Base-by-base conservation (phyloP, 192 early-diverging fungal genomes). In the Entophlyctis luteolus region DNA sequence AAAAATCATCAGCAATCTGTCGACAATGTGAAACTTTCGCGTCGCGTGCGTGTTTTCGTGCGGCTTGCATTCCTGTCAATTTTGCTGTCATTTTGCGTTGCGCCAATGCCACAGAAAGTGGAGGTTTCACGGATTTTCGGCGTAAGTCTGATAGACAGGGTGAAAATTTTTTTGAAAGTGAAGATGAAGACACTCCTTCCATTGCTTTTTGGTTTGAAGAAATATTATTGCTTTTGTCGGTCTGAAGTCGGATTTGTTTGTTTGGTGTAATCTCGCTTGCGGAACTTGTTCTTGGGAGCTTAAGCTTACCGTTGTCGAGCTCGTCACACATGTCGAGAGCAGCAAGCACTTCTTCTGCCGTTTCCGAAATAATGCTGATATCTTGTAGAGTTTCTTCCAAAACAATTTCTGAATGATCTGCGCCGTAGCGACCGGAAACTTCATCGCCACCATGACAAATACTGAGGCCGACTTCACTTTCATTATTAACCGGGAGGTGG, bases 271-370 rank as follows among this genome's bases (percentile, higher is more conserved):
- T 12, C 8, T 8, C n/a, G 8, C 39, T n/a, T 12, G 39, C 8
- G 8, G 39, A 8, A 42, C 8, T 12, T 12, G 39, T 12, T 42
- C 10, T 12, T 42, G 39, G 10, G 10, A 42, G n/a, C 8, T 42
- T 42, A n/a, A 42, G 39, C n/a, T 8, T n/a, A 42, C n/a, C n/a
- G 39, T 42, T 42, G 8, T 42, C 39, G n/a, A 42, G n/a, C 16
- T 48, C 59, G 29, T 63, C 62, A 33, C 8, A 50, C 32, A 25
- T 18, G 25, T 63, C 62, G 1, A 63, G 48, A 6, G 27, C 47
- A 1, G 62, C 62, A 2, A 63, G 48, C 4, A 63, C 48, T 8
- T 63, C 48, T n/a, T 63, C 47, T 3, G 62, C 62, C 14, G 62
- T 38, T 6, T 5, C 20, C 25, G 25, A 29, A n/a, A 63, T 63